Conservation (phyloP, 83 land plant genomes). For the Thuja plicata region DNA sequence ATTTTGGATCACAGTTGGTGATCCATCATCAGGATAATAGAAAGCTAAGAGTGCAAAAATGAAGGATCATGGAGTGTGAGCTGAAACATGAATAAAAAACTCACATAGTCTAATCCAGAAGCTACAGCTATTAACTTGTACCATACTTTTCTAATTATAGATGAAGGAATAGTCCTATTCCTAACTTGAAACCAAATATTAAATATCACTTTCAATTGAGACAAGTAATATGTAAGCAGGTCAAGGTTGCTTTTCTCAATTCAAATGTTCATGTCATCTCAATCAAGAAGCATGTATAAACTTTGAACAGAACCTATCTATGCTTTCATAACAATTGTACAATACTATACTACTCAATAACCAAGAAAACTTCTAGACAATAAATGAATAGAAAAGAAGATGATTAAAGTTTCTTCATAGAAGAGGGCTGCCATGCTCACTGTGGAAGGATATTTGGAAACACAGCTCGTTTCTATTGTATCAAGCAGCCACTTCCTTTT, state of each 20-base stretch:
- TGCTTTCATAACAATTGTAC: neutral
- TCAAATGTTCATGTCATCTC: neutral
- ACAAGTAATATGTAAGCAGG: neutral
- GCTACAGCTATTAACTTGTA: neutral
- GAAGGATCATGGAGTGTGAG: too few relatives aligned
- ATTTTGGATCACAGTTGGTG: too few relatives aligned
- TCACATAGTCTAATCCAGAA: too few relatives aligned
- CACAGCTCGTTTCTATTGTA: constrained; percentile 47
- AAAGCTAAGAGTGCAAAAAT: too few relatives aligned
- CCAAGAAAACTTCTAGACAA: neutral
- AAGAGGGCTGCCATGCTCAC: constrained; percentile 20
- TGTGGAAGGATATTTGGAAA: constrained; percentile 62
- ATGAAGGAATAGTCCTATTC: neutral
- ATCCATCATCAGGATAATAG: too few relatives aligned
- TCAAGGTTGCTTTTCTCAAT: neutral
- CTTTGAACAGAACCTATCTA: neutral
- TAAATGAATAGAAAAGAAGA: neutral
- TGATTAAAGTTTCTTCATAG: neutral
- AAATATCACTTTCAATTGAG: neutral
- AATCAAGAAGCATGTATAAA: neutral
- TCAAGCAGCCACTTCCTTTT: constrained; percentile 68
- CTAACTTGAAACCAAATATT: neutral
- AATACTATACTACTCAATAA: neutral
- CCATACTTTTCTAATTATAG: neutral
- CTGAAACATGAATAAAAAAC: too few relatives aligned